phyloP scores from a whole-genome alignment of 2,329 filamentous ascomycete genomes.

The Dothistroma pini region DNA sequence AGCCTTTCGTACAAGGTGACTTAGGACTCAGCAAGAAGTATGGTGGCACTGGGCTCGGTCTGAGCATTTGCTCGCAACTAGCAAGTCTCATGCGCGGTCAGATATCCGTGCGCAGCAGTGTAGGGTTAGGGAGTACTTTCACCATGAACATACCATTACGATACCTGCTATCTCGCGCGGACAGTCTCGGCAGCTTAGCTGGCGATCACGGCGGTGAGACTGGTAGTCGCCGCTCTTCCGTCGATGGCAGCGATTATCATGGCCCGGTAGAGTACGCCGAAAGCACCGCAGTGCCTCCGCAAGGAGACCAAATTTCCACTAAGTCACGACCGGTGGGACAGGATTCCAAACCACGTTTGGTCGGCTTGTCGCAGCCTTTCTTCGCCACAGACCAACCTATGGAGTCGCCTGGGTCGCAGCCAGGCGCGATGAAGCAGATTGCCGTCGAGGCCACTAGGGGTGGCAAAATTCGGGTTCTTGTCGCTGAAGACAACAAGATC shows the following conservation, averaged over 20 bases:
- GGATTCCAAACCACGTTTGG: conserved; percentile 70
- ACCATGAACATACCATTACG: conserved; percentile 77
- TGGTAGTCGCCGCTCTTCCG: conserved; percentile 16
- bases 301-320: conserved; percentile 7
- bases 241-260: conserved; percentile 16
- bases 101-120: conserved; percentile 66
- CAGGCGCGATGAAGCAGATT: conserved; percentile 62
- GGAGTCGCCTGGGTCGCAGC: conserved; percentile 57
- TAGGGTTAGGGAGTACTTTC: conserved; percentile 74
- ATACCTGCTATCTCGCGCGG: conserved; percentile 66
- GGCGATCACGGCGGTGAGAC: conserved; percentile 22
- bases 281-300: conserved; percentile 25
- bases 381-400: conserved; percentile 55
- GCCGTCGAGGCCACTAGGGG: conserved; percentile 57
- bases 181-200: conserved; percentile 44
- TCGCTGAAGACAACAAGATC: conserved; percentile 71
- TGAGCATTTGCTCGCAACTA: conserved; percentile 87
- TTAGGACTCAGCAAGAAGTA: conserved; percentile 84
- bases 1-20: conserved; percentile 93
- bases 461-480: conserved; percentile 71
- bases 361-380: conserved; percentile 80
- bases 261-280: conserved; percentile 17
- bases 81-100: conserved; percentile 77
- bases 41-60: conserved; percentile 79
- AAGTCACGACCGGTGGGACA: conserved; percentile 34